Percentiles rank a stretch among this genome's conserved stretches.
These are phyloP conservation scores for Colletotrichum nymphaeae DNA, from an alignment of 2,329 filamentous ascomycete genomes.

Conservation along the genomic window DNA sequence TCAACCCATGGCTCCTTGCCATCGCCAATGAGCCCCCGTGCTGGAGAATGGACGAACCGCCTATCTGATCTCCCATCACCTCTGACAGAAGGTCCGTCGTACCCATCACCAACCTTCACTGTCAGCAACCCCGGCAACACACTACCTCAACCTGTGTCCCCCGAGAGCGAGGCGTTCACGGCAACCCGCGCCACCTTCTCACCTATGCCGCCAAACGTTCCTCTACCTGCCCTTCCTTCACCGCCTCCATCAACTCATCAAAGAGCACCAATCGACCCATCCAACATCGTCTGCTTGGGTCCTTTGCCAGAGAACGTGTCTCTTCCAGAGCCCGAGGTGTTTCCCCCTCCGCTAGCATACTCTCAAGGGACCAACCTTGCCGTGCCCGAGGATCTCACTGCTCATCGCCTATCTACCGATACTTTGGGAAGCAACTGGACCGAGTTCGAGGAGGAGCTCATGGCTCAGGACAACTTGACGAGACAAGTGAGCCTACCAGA, in stretches of 20 bases:
- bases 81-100: constrained; percentile 41
- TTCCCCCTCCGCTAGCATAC: constrained; percentile 42
- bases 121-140: constrained; percentile 37
- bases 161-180: constrained; percentile 41
- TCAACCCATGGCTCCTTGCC: constrained; percentile 55
- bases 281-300: constrained; percentile 65
- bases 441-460: constrained; percentile 60
- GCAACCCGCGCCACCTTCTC: constrained; percentile 45
- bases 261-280: constrained; percentile 62
- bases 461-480: constrained; percentile 42
- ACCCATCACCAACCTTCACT: constrained; percentile 39
- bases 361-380: constrained; percentile 40
- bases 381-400: not conserved
- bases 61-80: constrained; percentile 56
- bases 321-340: constrained; percentile 45
- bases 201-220: constrained; percentile 38
- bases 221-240: constrained; percentile 38
- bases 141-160: constrained; percentile 18
- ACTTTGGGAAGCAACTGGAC: constrained; percentile 70
- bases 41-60: constrained; percentile 54
- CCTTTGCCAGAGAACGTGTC: constrained; percentile 62
- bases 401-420: constrained; percentile 44
- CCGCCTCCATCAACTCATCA: constrained; percentile 52
- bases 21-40: constrained; percentile 60
- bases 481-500: constrained; percentile 39